Base-by-base conservation (phyloP, 495 filamentous ascomycete genomes). In the Rhypophila decipiens region DNA sequence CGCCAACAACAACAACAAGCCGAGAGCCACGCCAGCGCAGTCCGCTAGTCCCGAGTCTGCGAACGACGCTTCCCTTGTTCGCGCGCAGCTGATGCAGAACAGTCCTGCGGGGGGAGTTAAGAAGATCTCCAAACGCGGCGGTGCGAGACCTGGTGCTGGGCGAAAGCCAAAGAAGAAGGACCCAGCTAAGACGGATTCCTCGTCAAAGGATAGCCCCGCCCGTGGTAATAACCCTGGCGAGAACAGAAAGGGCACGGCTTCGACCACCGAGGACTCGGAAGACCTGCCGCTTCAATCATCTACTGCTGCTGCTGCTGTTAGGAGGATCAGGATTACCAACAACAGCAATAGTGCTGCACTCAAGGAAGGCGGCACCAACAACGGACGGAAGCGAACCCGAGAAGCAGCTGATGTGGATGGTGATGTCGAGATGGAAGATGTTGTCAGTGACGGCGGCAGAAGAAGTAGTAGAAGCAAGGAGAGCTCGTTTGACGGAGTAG, bases 91-190 rank as follows among this genome's bases (percentile, higher is more conserved):
- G 24, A 10, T 13, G 11, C 7, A n/a, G 22, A 37, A 41, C 2
- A 15, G 34, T 7, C 49, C 12, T 1, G 34, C 35, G 4, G 21
- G 24, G n/a, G 34, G 22, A n/a, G 38, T 52, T 8, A 64, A 61
- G 39, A 59, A 61, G 33, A 17, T 36, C 22, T 58, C 61, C 22
- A 63, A 60, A 45, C 51, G 61, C 35, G 61, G 61, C 17, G 61
- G 61, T 22, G 61, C 59, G 13, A 49, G 61, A 9, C 61, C 61
- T 42, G 61, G 61, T 24, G 61, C 61, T 2, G 61, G 61, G 1
- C 54, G 61, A 12, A 65, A 65, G 35, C 59, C 1, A 65, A 59
- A 34, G 48, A 55, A 22, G 55, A 48, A 0, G 39, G 39, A 1
- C 24, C 49, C 13, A 46, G 44, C 27, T 4, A 43, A 31, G 15